phyloP scores from a whole-genome alignment of 2,329 filamentous ascomycete genomes.

The Herpotrichia juniperi region DNA sequence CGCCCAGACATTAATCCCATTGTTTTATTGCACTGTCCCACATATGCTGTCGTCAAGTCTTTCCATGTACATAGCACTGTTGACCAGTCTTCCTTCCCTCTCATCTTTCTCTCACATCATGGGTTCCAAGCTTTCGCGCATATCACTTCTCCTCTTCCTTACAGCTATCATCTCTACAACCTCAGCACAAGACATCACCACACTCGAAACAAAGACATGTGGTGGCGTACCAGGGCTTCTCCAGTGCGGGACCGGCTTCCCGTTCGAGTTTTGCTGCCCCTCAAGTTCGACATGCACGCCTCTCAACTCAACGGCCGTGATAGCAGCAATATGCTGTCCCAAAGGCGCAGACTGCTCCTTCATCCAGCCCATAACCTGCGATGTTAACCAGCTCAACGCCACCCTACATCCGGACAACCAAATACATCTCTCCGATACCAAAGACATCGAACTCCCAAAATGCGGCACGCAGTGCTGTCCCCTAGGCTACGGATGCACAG shows the following conservation, averaged over 20 bases:
- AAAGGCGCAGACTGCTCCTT: conserved; percentile 60
- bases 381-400: conserved; percentile 66
- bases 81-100: neutral
- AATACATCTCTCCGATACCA: conserved; percentile 70
- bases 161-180: conserved; percentile 28
- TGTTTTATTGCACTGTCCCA: conserved; percentile 11
- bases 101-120: conserved; percentile 24
- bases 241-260: conserved; percentile 63
- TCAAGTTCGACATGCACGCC: conserved; percentile 60
- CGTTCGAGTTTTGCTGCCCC: conserved; percentile 71
- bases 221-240: conserved; percentile 53
- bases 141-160: conserved; percentile 40
- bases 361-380: conserved; percentile 70
- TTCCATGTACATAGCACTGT: neutral
- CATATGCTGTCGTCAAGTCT: conserved; percentile 5
- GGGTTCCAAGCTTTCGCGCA: conserved; percentile 38
- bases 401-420: conserved; percentile 61
- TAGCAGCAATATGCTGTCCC: conserved; percentile 76
- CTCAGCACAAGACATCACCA: conserved; percentile 35
- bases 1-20: conserved; percentile 1
- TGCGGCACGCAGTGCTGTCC: conserved; percentile 73
- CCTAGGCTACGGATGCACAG: conserved; percentile 70
- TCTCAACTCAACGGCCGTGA: conserved; percentile 64
- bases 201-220: conserved; percentile 53
- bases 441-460: conserved; percentile 56